phyloP scores from a whole-genome alignment of 805 yeast genomes.

The Naumovozyma baii region DNA sequence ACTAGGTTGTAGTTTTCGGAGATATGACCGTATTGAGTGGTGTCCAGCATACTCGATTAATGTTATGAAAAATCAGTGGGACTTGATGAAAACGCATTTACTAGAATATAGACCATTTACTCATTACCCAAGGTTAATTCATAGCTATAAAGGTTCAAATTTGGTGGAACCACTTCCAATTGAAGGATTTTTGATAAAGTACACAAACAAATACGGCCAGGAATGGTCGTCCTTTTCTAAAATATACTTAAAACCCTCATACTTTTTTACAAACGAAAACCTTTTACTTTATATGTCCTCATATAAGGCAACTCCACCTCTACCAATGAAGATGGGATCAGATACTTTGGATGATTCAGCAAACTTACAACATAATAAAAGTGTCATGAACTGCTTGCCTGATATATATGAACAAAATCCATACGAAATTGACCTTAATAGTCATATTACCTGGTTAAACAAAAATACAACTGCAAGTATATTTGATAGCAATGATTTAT shows the following conservation, averaged over 20 bases:
- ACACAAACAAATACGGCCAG: conserved; percentile 43
- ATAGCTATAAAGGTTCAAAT: conserved; percentile 11
- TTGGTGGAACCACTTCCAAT: conserved; percentile 57
- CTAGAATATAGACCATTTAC: conserved; percentile 51
- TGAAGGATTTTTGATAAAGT: conserved; percentile 68
- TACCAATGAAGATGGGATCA: conserved; percentile 29
- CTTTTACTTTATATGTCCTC: conserved; percentile 50
- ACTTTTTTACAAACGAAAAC: conserved; percentile 54
- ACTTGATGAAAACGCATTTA: conserved; percentile 36
- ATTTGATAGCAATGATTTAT: conserved; percentile 41
- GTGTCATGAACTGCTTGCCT: conserved; percentile 25
- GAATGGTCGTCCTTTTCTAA: conserved; percentile 28
- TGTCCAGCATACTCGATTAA: conserved; percentile 37
- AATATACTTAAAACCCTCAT: conserved; percentile 44
- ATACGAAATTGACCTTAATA: conserved; percentile 39
- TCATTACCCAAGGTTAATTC: conserved; percentile 32
- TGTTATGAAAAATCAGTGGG: conserved; percentile 36
- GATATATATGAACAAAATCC: conserved; percentile 41
- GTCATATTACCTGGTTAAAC: conserved; percentile 56
- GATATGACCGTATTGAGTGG: conserved; percentile 74
- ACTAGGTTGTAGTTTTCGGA: conserved; percentile 51
- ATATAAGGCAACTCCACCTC: conserved; percentile 52
- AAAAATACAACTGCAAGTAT: conserved; percentile 30
- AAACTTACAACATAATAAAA: conserved; percentile 18
- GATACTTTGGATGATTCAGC: conserved; percentile 23